phyloP scores from a whole-genome alignment of 176 grass and related monocot genomes.

The Juncus effusus region DNA sequence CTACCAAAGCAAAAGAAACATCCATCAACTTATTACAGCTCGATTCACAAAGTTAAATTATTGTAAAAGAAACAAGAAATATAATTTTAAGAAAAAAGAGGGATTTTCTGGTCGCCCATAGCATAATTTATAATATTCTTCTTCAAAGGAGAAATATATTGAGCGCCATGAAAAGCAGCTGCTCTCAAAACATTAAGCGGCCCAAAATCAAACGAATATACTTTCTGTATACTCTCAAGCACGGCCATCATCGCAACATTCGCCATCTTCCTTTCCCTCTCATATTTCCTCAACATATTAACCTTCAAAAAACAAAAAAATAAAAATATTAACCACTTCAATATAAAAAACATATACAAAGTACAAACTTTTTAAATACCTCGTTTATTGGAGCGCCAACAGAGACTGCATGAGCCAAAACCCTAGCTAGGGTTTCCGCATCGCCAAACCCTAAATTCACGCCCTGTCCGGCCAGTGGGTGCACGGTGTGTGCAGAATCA shows the following conservation, averaged over 20 bases:
- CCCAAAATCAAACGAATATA: conserved; percentile 72
- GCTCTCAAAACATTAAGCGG: conserved; percentile 77
- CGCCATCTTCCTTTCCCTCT: conserved; percentile 58
- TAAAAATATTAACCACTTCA: neutral
- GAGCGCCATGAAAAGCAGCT: conserved; percentile 72
- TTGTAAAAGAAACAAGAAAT: neutral
- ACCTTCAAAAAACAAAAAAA: conserved; percentile 37
- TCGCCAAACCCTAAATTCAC: conserved; percentile 95
- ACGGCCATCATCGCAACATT: conserved; percentile 76
- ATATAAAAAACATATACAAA: neutral
- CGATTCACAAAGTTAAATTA: neutral
- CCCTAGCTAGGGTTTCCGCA: conserved; percentile 59
- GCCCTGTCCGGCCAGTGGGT: conserved; percentile 85
- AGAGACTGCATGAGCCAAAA: conserved; percentile 62
- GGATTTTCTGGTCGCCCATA: conserved; percentile 64
- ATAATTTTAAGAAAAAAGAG: conserved; percentile 40
- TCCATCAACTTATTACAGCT: neutral
- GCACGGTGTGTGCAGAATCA: conserved; percentile 87
- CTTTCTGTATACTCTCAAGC: conserved; percentile 90
- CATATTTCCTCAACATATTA: conserved; percentile 58
- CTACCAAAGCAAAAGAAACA: too few species aligned
- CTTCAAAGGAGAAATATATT: conserved; percentile 73
- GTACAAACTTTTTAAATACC: conserved; percentile 38
- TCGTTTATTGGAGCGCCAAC: conserved; percentile 60
- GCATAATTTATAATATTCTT: conserved; percentile 81